Percentiles rank a stretch among this genome's conserved stretches.
phyloP scores from a whole-genome alignment of 2,329 filamentous ascomycete genomes.

The Pseudogymnoascus sp. region DNA sequence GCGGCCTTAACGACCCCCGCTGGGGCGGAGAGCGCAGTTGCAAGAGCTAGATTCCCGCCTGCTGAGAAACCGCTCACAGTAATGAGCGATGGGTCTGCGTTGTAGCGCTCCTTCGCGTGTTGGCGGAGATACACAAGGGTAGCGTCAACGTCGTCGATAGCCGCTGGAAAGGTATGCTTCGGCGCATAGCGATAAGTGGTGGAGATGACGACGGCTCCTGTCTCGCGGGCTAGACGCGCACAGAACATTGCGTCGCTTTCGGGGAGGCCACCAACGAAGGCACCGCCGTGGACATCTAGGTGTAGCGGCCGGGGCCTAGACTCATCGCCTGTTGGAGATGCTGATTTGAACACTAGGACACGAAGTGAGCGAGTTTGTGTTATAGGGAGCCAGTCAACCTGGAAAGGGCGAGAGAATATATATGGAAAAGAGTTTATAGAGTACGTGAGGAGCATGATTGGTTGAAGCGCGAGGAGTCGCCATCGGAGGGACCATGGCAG shows the following conservation, averaged over 20 bases:
- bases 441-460: constrained; percentile 31
- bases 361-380: constrained; percentile 22
- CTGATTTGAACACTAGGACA: constrained; percentile 29
- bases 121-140: constrained; percentile 32
- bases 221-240: constrained; percentile 28
- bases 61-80: constrained; percentile 37
- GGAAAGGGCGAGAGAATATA: constrained; percentile 30
- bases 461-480: constrained; percentile 36
- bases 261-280: constrained; percentile 35
- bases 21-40: neutral
- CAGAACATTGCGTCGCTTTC: constrained; percentile 32
- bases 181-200: constrained; percentile 30
- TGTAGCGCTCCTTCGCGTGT: constrained; percentile 30
- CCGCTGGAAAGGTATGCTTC: constrained; percentile 28
- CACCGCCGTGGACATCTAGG: constrained; percentile 37
- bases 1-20: neutral
- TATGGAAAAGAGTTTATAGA: constrained; percentile 30
- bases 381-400: constrained; percentile 29
- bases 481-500: constrained; percentile 34
- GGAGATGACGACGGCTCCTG: constrained; percentile 33
- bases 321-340: constrained; percentile 13
- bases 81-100: constrained; percentile 32
- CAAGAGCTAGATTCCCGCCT: constrained; percentile 36
- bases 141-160: constrained; percentile 34
- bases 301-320: constrained; percentile 32